Evolutionary conservation across 805 yeast genomes (phyloP).

Genomic region (Yamadazyma sp.): DNA sequence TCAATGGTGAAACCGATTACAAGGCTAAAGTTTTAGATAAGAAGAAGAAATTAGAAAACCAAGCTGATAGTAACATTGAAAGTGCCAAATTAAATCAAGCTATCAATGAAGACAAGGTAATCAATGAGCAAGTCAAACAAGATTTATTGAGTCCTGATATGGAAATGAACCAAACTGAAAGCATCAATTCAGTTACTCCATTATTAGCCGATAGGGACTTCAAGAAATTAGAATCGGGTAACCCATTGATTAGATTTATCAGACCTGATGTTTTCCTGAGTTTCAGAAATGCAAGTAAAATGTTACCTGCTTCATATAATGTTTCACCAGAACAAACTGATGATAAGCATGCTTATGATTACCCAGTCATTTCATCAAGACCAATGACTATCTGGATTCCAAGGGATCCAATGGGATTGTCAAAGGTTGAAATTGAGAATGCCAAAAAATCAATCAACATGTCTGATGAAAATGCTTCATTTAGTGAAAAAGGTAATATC

Average conservation of each 20-base stretch:
- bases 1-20: slow-evolving; percentile 31
- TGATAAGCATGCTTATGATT: slow-evolving; percentile 63
- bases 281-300: slow-evolving; percentile 29
- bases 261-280: slow-evolving; percentile 62
- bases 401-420: slow-evolving; percentile 81
- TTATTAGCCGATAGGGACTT: slow-evolving; percentile 67
- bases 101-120: slow-evolving; percentile 17
- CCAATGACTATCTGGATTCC: slow-evolving; percentile 91
- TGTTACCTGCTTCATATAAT: slow-evolving; percentile 35
- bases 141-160: slow-evolving; percentile 14
- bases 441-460: slow-evolving; percentile 56
- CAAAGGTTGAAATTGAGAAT: slow-evolving; percentile 54
- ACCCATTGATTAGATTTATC: slow-evolving; percentile 45
- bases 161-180: slow-evolving; percentile 13
- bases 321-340: slow-evolving; percentile 39
- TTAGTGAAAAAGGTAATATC: slow-evolving; percentile 35
- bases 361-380: slow-evolving; percentile 66
- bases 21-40: slow-evolving; percentile 26
- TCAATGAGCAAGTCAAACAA: slow-evolving; percentile 18
- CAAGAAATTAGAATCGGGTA: slow-evolving; percentile 32
- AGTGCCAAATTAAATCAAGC: slow-evolving; percentile 7
- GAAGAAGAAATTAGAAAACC: not conserved
- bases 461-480: slow-evolving; percentile 64
- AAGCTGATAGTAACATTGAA: not conserved
- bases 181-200: slow-evolving; percentile 36